A percentile compares a stretch with the other conserved stretches of the same genome.
Conservation (phyloP, 2,329 filamentous ascomycete species). For the Colletotrichum sp. region DNA sequence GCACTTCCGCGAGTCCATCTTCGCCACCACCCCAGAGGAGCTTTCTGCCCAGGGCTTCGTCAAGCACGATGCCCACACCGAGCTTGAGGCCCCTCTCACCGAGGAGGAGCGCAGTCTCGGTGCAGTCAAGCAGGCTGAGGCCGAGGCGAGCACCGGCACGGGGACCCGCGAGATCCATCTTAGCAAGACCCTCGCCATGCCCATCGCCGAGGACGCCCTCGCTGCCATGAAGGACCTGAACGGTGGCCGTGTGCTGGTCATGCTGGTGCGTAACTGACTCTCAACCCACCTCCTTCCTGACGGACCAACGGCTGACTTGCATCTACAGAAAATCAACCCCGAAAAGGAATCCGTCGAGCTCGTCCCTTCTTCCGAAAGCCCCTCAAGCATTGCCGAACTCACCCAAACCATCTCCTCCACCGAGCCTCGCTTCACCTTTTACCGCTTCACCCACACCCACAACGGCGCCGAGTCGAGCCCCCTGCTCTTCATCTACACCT, state of each 20-base stretch:
- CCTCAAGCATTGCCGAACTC: conserved; percentile 63
- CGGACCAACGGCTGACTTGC: not conserved
- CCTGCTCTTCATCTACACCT: conserved; percentile 84
- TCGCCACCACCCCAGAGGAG: conserved; percentile 73
- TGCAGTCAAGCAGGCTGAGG: conserved; percentile 77
- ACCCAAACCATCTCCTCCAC: conserved; percentile 63
- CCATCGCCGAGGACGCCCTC: conserved; percentile 66
- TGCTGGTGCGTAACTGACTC: conserved; percentile 56
- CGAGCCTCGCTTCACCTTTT: conserved; percentile 82
- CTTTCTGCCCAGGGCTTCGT: conserved; percentile 73
- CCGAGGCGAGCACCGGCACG: conserved; percentile 74
- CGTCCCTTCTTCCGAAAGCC: conserved; percentile 55
- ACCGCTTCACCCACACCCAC: conserved; percentile 67
- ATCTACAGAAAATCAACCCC: conserved; percentile 71
- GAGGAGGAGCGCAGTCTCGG: conserved; percentile 77
- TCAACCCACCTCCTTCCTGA: not conserved
- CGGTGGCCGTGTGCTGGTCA: conserved; percentile 59
- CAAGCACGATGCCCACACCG: conserved; percentile 72
- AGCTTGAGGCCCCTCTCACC: conserved; percentile 73
- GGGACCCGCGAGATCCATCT: conserved; percentile 62
- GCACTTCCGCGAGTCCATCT: conserved; percentile 78
- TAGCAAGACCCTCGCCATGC: conserved; percentile 62
- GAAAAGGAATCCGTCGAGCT: conserved; percentile 73
- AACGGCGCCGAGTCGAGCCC: conserved; percentile 58
- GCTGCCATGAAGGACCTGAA: conserved; percentile 67